Base-by-base conservation (phyloP, 2,329 filamentous ascomycete genomes). In the Fusarium staphyleae region DNA sequence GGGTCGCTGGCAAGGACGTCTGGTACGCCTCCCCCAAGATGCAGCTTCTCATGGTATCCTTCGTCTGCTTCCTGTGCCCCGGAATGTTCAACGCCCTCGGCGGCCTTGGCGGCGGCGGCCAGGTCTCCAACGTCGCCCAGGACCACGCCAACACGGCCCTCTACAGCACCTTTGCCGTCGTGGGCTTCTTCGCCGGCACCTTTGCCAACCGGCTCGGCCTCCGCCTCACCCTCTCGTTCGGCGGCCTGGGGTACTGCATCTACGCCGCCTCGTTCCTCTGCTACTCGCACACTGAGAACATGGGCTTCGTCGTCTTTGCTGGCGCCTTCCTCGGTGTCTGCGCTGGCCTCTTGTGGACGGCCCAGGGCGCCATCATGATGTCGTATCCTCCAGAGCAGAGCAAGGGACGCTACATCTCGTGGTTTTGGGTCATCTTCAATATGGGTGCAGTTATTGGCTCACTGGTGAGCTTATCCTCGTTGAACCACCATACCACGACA, bases 361-460 rank as follows among this genome's bases (percentile, higher is more conserved):
- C 88, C 1, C 90, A 93, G 75, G 90, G 90, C 54, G 87, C 89
- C 53, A 90, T 93, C 69, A 93, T 93, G 88, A 93, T 96, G 85
- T 87, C 89, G 33, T 96, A 96, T 72, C 92, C 92, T 2, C 79
- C 83, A 15, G 93, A 96, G 75, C 74, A 84, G 28, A 84, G 85
- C 60, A 96, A 96, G 80, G 93, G 93, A 36, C 87, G 87, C 54
- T 96, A 92, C 73, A 96, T 96, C 72, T 89, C 89, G 55, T 87
- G 86, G 78, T 96, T 96, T 77, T 96, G 93, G 93, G 87, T 92
- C 72, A 96, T 97, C 68, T 97, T 96, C 81, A 96, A 96, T 75
- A 74, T 93, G 53, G 93, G 93, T 65, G 92, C 87, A 66, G 92
- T 96, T 56, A 91, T 97, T 72, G 93, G 93, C 57, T 86, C 87